phyloP scores from a whole-genome alignment of 306 rosid species.

The apple (Malus domestica) region ASM211411v1 NC_041799.1:42436001-42436500 shows the following conservation, averaged over 20 bases:
- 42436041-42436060: neutral
- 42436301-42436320: conserved; percentile 9
- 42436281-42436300: conserved; percentile 7
- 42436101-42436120: conserved; percentile 99
- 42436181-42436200: conserved; percentile 99
- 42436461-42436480: neutral
- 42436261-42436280: conserved; percentile 98
- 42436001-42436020: neutral
- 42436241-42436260: conserved; percentile 97
- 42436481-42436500: neutral
- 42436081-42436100: neutral
- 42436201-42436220: conserved; percentile 87
- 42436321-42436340: conserved; percentile 1
- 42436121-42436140: conserved; percentile 97
- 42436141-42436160: conserved; percentile 89
- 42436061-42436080: neutral
- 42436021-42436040: neutral
- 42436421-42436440: neutral
- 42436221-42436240: conserved; percentile 99
- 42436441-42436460: neutral
- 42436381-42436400: neutral
- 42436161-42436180: conserved; percentile 99
- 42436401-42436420: neutral
- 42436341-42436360: neutral
- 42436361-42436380: neutral